Evolutionary conservation across 768 basidiomycete species (phyloP).

Genomic region (Termitomyces sp.): DNA sequence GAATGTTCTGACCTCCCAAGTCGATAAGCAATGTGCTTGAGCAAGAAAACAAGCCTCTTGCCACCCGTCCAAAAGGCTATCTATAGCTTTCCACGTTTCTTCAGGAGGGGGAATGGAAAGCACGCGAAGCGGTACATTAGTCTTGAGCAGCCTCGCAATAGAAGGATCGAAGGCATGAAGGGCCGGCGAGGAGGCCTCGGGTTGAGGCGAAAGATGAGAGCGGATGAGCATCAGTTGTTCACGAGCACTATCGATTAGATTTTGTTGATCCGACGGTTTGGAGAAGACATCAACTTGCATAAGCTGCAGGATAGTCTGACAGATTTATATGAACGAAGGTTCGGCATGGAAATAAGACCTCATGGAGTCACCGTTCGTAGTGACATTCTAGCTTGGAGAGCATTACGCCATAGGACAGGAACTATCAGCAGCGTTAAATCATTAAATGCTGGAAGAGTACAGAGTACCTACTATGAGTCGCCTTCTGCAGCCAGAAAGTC

Average conservation of each 20-base stretch:
- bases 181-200: conserved; percentile 40
- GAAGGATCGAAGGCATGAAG: conserved; percentile 58
- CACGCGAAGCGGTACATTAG: conserved; percentile 64
- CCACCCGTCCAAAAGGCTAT: conserved; percentile 48
- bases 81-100: conserved; percentile 47
- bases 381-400: conserved; percentile 45
- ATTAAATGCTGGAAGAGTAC: not conserved
- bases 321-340: not conserved
- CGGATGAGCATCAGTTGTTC: conserved; percentile 37
- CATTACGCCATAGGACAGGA: conserved; percentile 41
- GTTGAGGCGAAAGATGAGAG: conserved; percentile 30
- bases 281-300: conserved; percentile 37
- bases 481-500: conserved; percentile 49
- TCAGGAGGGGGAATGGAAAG: conserved; percentile 44
- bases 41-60: conserved; percentile 47
- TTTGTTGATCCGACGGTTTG: conserved; percentile 29
- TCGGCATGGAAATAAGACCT: not conserved
- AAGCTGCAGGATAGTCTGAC: conserved; percentile 45
- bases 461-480: conserved; percentile 32
- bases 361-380: conserved; percentile 48
- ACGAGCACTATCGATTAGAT: conserved; percentile 34
- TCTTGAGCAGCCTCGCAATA: conserved; percentile 61
- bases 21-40: conserved; percentile 35
- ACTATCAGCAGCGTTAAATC: conserved; percentile 25
- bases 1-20: conserved; percentile 54